Base-by-base conservation (phyloP, 1,284 basidiomycete species). In the Ustilago loliicola region DNA sequence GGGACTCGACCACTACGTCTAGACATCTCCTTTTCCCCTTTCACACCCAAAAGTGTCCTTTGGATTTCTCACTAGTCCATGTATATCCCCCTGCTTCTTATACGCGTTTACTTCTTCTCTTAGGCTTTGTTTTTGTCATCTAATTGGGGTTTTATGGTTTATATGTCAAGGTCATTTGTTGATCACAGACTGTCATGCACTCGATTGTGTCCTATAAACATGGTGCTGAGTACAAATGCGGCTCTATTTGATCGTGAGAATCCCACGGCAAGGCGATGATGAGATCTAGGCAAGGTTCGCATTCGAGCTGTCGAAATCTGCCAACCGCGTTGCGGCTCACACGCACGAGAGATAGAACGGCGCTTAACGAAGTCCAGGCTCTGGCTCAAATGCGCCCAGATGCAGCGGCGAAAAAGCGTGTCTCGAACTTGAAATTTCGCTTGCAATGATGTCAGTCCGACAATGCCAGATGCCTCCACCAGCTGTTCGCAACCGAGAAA, bases 71-170 rank as follows among this genome's bases (percentile, higher is more conserved):
- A 17, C 9, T 50, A 27, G 36, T 66, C 58, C 65, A 67, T 67
- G 59, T 67, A 67, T 67, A 67, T 67, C 66, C 66, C 42, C 23
- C 54, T 59, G 59, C 66, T 51, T 29, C 23, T 42, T 32, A 2
- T 27, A 47, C 32, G 66, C 59, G 53, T 57, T 29, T 53, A 61
- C 30, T 50, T 34, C 52, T 56, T 50, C 48, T 50, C 48, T 55
- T 47, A 29, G 38, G 34, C 21, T 38, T 50, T 61, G 29, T 17
- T 32, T 52, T 36, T 56, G 59, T 61, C 59, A 52, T 56, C 48
- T 61, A 61, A 61, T 67, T 48, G 42, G 65, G 58, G 30, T 67
- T 61, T 47, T 25, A 19, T 52, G 65, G 58, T 21, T 67, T 61
- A 36, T 25, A 19, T 52, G 58, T 66, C 52, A 60, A 66, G 56